phyloP scores from a whole-genome alignment of 2,329 filamentous ascomycete species.

The Phaeophleospora eucalypticola region DNA sequence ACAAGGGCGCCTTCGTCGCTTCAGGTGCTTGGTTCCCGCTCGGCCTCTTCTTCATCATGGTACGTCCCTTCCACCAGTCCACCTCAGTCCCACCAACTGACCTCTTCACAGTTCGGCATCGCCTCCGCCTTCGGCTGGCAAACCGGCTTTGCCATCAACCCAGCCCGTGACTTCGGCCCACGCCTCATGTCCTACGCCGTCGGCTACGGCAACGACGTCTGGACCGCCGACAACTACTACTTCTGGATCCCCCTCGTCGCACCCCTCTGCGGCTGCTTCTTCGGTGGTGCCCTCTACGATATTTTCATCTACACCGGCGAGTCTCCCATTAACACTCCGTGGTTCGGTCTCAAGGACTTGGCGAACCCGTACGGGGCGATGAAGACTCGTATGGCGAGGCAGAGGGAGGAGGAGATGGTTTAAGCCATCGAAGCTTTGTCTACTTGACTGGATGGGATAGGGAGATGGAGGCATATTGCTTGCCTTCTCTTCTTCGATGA shows the following conservation, averaged over 20 bases:
- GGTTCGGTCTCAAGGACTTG: slow-evolving; percentile 31
- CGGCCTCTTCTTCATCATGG: slow-evolving; percentile 59
- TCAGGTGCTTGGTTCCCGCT: slow-evolving; percentile 53
- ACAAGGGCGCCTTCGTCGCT: slow-evolving; percentile 33
- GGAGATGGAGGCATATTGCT: no score
- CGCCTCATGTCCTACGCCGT: slow-evolving; percentile 62
- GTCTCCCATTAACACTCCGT: slow-evolving; percentile 60
- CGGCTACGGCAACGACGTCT: slow-evolving; percentile 63
- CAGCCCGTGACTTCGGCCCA: slow-evolving; percentile 68
- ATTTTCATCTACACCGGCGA: slow-evolving; percentile 61
- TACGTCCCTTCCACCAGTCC: slow-evolving; percentile 1
- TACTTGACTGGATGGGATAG: no score
- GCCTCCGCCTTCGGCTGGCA: slow-evolving; percentile 66
- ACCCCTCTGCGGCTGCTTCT: slow-evolving; percentile 58
- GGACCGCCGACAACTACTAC: slow-evolving; percentile 60
- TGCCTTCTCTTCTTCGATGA: no score
- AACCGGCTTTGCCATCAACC: slow-evolving; percentile 64
- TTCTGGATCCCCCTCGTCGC: slow-evolving; percentile 66
- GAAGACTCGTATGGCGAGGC: slow-evolving; percentile 19
- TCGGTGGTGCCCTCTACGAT: slow-evolving; percentile 65
- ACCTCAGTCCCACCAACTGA: slow-evolving; percentile 4
- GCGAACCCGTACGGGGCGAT: slow-evolving; percentile 24
- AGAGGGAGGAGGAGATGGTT: slow-evolving; percentile 28
- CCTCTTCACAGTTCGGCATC: slow-evolving; percentile 51
- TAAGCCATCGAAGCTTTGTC: no score